Conservation (phyloP, 2,329 filamentous ascomycete species). For the Coniochaeta sp. region DNA sequence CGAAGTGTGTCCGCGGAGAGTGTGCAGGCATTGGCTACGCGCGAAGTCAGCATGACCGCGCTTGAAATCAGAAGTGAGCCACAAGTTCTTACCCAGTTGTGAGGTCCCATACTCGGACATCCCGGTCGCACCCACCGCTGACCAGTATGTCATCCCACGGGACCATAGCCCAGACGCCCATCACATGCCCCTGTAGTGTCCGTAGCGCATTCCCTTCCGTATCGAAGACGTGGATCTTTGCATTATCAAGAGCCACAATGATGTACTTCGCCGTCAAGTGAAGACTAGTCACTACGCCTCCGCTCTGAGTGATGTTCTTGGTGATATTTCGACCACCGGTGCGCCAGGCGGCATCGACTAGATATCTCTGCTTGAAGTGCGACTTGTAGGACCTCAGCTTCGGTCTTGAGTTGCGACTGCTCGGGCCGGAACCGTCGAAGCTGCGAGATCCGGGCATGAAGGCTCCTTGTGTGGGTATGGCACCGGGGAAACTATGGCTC, state of each 20-base stretch:
- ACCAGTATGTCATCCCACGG: conserved; percentile 94
- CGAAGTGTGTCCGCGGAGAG: conserved; percentile 88
- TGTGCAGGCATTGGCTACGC: conserved; percentile 64
- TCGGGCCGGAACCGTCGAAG: conserved; percentile 43
- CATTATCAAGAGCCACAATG: conserved; percentile 94
- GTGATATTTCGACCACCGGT: conserved; percentile 80
- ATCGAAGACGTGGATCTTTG: conserved; percentile 97
- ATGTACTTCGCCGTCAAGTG: conserved; percentile 95
- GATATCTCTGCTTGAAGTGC: conserved; percentile 95
- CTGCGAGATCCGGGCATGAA: conserved; percentile 39
- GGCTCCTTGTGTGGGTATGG: conserved; percentile 25
- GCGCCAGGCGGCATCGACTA: conserved; percentile 95
- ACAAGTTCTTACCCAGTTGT: conserved; percentile 65
- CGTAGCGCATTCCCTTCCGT: conserved; percentile 82
- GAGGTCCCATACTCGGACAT: conserved; percentile 96
- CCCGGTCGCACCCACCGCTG: conserved; percentile 91
- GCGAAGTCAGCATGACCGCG: conserved; percentile 17
- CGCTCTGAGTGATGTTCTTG: conserved; percentile 89
- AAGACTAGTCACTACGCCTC: conserved; percentile 91
- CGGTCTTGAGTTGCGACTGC: conserved; percentile 37
- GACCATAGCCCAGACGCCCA: conserved; percentile 99
- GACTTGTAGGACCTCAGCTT: conserved; percentile 83
- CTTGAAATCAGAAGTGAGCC: neutral
- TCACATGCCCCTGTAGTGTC: conserved; percentile 89
- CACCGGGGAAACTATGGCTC: conserved; percentile 38